phyloP scores from a whole-genome alignment of 2,329 filamentous ascomycete species.

The Chrysoporthe cubensis region DNA sequence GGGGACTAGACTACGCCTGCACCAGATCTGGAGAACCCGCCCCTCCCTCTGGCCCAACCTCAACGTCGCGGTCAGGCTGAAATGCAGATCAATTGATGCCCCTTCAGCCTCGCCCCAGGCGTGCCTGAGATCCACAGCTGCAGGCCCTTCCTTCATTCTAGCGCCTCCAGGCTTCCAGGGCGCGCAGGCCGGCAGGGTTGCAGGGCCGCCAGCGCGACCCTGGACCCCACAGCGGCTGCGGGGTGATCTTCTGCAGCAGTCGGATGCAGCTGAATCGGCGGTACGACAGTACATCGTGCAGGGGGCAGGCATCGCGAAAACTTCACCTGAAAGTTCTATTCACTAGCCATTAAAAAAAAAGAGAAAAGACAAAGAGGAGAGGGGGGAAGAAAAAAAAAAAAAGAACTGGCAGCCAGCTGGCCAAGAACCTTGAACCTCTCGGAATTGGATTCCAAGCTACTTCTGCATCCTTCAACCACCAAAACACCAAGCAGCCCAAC shows the following conservation, averaged over 20 bases:
- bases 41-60: not conserved
- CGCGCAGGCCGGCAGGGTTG: not conserved
- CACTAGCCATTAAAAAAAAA: not conserved
- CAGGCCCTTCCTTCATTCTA: constrained; percentile 4
- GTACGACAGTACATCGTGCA: not conserved
- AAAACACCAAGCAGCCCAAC: not conserved
- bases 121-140: not conserved
- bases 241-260: constrained; percentile 13
- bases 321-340: not conserved
- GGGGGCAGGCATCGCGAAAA: constrained; percentile 10
- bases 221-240: constrained; percentile 15
- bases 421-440: not conserved
- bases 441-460: not conserved
- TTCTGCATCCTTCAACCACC: not conserved
- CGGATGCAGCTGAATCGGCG: not conserved
- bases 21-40: not conserved
- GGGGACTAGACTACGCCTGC: no score
- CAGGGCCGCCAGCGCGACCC: not conserved
- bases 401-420: not conserved
- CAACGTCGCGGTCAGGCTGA: not conserved
- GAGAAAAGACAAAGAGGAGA: not conserved
- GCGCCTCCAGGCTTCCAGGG: not conserved
- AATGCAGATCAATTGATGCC: not conserved
- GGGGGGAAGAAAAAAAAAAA: rapidly evolving
- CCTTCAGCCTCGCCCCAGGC: not conserved